Evolutionary conservation across 495 filamentous ascomycete species (phyloP), one percentile per base, ranked within the genome.

Genomic region (Apodospora peruviana): DNA sequence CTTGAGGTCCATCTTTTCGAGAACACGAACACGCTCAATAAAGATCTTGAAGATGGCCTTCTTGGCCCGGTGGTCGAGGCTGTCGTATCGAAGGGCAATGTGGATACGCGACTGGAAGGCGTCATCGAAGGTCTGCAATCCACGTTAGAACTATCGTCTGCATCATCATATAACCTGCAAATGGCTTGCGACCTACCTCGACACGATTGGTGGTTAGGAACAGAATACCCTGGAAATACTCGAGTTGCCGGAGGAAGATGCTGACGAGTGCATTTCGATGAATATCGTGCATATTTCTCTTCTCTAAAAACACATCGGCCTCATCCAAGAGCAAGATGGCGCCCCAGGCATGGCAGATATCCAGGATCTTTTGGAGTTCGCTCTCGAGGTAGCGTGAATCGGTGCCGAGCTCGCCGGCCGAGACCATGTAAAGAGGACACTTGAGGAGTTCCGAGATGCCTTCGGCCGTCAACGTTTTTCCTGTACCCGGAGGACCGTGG

Each of bases 381-480:
- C 66, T 69, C 64, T 95, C 90, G 7, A 96, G 74, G 16, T 75
- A 80, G n/a, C 83, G 73, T 2, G 85, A 79, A 58, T 91, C 84
- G 0, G 86, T 94, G 36, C 90, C 90, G 1, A 95, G 68, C 56
- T 93, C 88, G 25, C 88, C 88, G 2, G 86, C 86, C 38, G 77
- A 83, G 48, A 93, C 87, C 80, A 85, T 88, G 61, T 95, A 94
- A 10, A 96, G 69, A 1, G 90, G 90, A 29, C 86, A 84, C 57
- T 85, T 81, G 35, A 94, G 79, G 3, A 90, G 76, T 60, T 93
- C 90, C 3, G 85, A 84, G 51, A 96, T 93, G 14, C 86, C 84
- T 58, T 95, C 90, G 3, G 88, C 90, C 0, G 90, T 95, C 3
- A 96, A 74, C 0, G 90, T 95, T 72, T 95, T 95, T 40, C 90